Evolutionary conservation across 2,329 filamentous ascomycete genomes (phyloP).

Genomic region (Geosmithia putterillii): DNA sequence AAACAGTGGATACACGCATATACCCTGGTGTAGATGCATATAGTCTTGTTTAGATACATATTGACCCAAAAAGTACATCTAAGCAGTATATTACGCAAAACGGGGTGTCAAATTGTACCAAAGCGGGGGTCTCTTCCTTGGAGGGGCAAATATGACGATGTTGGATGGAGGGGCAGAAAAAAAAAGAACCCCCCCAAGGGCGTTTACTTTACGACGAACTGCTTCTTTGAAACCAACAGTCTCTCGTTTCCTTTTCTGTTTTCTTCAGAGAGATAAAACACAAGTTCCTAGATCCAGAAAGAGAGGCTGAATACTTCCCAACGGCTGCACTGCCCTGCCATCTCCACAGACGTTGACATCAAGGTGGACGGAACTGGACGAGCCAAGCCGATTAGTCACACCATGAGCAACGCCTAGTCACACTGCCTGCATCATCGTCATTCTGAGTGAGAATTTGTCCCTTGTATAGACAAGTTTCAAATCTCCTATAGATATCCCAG

Average conservation of each 20-base stretch:
- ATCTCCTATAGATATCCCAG: not conserved
- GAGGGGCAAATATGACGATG: not conserved
- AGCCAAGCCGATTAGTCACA: conserved; percentile 4
- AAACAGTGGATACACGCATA: conserved; percentile 1
- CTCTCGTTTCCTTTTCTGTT: not conserved
- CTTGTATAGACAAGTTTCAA: not conserved
- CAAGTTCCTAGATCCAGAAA: no score
- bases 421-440: not conserved
- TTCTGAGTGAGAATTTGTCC: conserved; percentile 2
- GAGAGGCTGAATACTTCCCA: no score
- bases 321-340: no score
- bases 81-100: not conserved
- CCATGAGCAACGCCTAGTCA: not conserved
- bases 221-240: not conserved
- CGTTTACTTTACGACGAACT: not conserved
- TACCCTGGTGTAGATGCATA: not conserved
- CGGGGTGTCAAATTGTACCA: not conserved
- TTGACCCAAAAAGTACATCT: not conserved
- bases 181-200: not conserved
- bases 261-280: not conserved
- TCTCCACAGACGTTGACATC: no score
- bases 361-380: no score
- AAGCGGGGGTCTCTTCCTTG: not conserved
- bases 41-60: not conserved
- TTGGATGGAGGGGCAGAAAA: conserved; percentile 1